A percentile compares a stretch with the other conserved stretches of the same genome.
Conservation (phyloP, 2,329 filamentous ascomycete species). For the Paracoccidioides lutzii region DNA sequence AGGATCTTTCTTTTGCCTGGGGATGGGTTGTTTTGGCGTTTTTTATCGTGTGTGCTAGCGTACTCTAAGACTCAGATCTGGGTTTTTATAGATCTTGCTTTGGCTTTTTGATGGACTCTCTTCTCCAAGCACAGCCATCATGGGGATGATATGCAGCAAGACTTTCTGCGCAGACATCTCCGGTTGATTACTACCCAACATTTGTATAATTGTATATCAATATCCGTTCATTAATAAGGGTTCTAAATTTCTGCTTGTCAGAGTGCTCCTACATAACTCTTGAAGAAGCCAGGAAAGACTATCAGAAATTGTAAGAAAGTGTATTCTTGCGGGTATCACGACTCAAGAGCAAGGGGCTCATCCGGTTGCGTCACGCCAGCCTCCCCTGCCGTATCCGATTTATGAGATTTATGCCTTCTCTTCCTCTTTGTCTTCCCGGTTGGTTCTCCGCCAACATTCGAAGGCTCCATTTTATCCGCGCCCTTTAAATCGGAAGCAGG, state of each 20-base stretch:
- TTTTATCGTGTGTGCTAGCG: not conserved
- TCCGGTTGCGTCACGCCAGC: not conserved
- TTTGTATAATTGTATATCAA: not conserved
- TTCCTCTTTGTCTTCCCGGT: slow-evolving; percentile 12
- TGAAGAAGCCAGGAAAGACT: not conserved
- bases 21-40: not conserved
- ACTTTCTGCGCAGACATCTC: not conserved
- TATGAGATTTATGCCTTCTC: slow-evolving; percentile 12
- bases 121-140: not conserved
- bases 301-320: not conserved
- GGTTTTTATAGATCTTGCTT: not conserved
- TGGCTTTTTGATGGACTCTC: not conserved
- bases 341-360: slow-evolving; percentile 5
- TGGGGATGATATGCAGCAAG: not conserved
- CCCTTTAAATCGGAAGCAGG: not conserved
- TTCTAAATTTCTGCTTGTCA: not conserved
- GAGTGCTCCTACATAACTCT: not conserved
- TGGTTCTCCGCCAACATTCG: slow-evolving; percentile 2
- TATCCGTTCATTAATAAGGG: not conserved
- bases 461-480: not conserved
- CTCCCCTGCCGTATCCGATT: slow-evolving; percentile 3
- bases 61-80: not conserved
- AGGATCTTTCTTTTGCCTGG: not conserved
- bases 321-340: slow-evolving; percentile 1
- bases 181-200: not conserved